phyloP scores from a whole-genome alignment of 2,329 filamentous ascomycete species.

The Monosporascus sp. region DNA sequence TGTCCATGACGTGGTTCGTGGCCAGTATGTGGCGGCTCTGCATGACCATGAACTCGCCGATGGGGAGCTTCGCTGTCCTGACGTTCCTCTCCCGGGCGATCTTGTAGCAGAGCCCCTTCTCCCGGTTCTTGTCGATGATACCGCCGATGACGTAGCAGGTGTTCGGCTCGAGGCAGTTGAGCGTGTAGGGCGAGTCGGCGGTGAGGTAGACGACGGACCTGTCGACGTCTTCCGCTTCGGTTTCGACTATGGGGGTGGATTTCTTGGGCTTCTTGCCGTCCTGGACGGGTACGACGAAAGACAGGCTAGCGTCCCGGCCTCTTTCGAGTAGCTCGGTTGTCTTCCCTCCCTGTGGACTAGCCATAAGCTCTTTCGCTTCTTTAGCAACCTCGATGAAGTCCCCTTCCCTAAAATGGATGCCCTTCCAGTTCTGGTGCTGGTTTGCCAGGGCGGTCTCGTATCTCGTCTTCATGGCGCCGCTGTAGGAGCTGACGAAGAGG shows the following conservation, averaged over 20 bases:
- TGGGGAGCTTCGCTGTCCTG: slow-evolving; percentile 84
- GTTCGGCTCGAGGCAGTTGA: slow-evolving; percentile 78
- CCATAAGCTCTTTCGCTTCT: slow-evolving; percentile 65
- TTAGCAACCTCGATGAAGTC: slow-evolving; percentile 68
- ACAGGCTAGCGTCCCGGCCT: slow-evolving; percentile 26
- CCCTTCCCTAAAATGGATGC: slow-evolving; percentile 64
- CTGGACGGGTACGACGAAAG: slow-evolving; percentile 22
- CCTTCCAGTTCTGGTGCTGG: slow-evolving; percentile 74
- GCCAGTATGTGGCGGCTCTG: slow-evolving; percentile 77
- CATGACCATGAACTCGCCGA: slow-evolving; percentile 94
- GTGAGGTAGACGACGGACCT: slow-evolving; percentile 74
- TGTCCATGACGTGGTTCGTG: slow-evolving; percentile 94
- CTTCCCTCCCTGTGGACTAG: slow-evolving; percentile 45
- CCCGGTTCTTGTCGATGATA: slow-evolving; percentile 89
- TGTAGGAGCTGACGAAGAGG: slow-evolving; percentile 72
- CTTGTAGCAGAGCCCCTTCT: slow-evolving; percentile 91
- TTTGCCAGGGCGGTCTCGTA: slow-evolving; percentile 71
- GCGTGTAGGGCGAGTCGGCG: slow-evolving; percentile 81
- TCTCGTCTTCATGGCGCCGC: slow-evolving; percentile 66
- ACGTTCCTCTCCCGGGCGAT: slow-evolving; percentile 69
- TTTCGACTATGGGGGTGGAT: slow-evolving; percentile 15
- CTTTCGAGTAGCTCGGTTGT: slow-evolving; percentile 53
- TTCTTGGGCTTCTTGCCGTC: slow-evolving; percentile 29
- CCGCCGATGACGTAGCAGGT: slow-evolving; percentile 92
- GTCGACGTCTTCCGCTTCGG: slow-evolving; percentile 27